Base-by-base conservation (phyloP, 345 rosid genomes). In the Populus pruinosa region DNA sequence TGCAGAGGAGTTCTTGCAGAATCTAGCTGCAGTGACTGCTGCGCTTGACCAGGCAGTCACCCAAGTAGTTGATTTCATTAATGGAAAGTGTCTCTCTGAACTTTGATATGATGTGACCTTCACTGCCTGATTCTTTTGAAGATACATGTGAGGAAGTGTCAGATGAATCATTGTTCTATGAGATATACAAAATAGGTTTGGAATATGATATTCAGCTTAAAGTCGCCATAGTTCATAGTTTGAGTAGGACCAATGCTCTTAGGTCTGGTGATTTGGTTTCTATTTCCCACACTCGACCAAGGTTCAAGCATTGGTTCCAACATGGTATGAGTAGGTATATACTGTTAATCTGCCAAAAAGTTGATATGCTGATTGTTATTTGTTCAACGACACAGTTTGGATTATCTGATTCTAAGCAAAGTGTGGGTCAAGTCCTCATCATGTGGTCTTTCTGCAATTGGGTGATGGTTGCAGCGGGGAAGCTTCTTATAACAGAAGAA, bases 1-100 rank as follows among this genome's bases (percentile, higher is more conserved):
- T 0, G 85, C 94, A 0, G 97, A 89, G 75, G 97, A 92, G 76
- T 94, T 92, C 84, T 43, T 92, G 85, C 87, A 89, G 86, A 96
- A 94, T 83, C 83, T 96, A 83, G 89, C 89, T 27, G 80, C 87
- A 18, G 98, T 90, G 35, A 89, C 90, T 11, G 69, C 88, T 67
- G 87, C 91, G 1, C 93, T 94, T 13, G 95, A 90, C 33, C 82
- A 76, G 69, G 80, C 88, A 1, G 91, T 92, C 18, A 69, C 87
- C 41, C 88, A 77, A 87, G 86, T 87, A 20, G 63, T 92, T 72
- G 90, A 92, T 80, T 96, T 85, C 85, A 83, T 94, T 80, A 82
- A 69, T 18, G 96, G 97, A 27, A 96, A 94, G 87, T 70, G 75
- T 78, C 80, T 94, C 16, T 82, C 90, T 6, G 93, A 93, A 79